phyloP scores from a whole-genome alignment of 805 yeast genomes.

The Saccharomyces mikatae region DNA sequence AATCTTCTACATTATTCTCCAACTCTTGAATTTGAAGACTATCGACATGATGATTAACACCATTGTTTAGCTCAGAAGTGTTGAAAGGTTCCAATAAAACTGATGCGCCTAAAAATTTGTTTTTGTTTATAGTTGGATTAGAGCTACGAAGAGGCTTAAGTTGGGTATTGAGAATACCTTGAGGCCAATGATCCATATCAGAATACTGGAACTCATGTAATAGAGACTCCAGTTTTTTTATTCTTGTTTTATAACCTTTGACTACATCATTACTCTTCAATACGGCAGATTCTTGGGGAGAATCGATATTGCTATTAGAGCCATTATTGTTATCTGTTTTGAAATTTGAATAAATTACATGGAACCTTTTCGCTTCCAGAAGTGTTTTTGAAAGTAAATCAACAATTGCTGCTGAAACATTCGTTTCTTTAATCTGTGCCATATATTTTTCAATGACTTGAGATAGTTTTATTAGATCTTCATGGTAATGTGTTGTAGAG shows the following conservation, averaged over 20 bases:
- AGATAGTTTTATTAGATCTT: constrained; percentile 5
- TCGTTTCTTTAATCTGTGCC: constrained; percentile 24
- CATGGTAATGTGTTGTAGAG: not conserved
- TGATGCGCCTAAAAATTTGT: not conserved
- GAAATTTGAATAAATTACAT: not conserved
- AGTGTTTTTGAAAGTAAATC: constrained; percentile 34
- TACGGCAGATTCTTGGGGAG: not conserved
- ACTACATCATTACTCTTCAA: constrained; percentile 1
- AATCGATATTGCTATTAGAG: not conserved
- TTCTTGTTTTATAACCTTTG: constrained; percentile 60
- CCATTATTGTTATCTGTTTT: not conserved
- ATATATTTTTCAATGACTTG: constrained; percentile 34
- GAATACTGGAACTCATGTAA: constrained; percentile 65
- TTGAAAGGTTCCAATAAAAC: not conserved
- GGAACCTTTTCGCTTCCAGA: constrained; percentile 15
- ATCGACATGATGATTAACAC: not conserved
- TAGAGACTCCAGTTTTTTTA: constrained; percentile 67
- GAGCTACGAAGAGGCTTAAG: not conserved
- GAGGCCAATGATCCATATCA: constrained; percentile 41
- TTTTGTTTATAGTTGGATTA: not conserved
- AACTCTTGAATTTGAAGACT: not conserved
- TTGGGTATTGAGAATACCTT: constrained; percentile 30
- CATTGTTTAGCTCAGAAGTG: not conserved
- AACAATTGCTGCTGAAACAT: constrained; percentile 30
- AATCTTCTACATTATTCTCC: constrained; percentile 3